These are phyloP conservation scores for Sungouiozyma intestinalis DNA, from an alignment of 805 yeast genomes.

Conservation along the genomic window DNA sequence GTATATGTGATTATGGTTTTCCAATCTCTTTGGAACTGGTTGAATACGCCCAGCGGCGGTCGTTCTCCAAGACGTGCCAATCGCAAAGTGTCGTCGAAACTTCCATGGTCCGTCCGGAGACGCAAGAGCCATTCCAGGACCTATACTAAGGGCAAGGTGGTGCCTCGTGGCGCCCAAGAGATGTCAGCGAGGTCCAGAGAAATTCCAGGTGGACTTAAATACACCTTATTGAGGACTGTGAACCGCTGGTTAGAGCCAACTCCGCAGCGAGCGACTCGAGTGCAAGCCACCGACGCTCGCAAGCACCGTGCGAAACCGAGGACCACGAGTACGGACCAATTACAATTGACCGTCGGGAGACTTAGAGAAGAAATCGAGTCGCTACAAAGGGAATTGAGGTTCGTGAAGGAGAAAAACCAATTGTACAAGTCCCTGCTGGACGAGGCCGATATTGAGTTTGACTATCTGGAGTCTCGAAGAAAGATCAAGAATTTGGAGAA, in stretches of 20 bases:
- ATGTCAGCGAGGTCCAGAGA: too few relatives aligned
- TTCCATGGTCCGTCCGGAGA: too few relatives aligned
- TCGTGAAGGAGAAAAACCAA: conserved; percentile 23
- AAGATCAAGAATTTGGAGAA: conserved; percentile 25
- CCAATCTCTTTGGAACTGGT: background rate
- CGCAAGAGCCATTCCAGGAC: too few relatives aligned
- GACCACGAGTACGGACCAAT: background rate
- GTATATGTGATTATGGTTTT: background rate
- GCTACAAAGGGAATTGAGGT: conserved; percentile 16
- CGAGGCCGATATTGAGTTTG: conserved; percentile 26
- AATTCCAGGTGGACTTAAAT: background rate
- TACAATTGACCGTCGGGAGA: background rate
- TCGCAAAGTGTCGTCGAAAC: too few relatives aligned
- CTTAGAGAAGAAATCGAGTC: conserved; percentile 5
- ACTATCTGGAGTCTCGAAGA: conserved; percentile 25
- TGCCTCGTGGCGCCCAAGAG: background rate
- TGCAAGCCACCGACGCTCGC: too few relatives aligned
- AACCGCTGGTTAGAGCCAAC: background rate
- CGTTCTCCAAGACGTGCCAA: too few relatives aligned
- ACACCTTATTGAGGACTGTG: background rate
- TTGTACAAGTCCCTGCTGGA: conserved; percentile 23
- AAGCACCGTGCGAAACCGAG: background rate
- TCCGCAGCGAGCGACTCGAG: too few relatives aligned
- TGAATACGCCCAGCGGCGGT: background rate
- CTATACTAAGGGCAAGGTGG: too few relatives aligned